A percentile compares a stretch with the other conserved stretches of the same genome.
These are phyloP conservation scores for Curvularia sp. DNA, from an alignment of 2,329 filamentous ascomycete genomes.

Conservation along the genomic window DNA sequence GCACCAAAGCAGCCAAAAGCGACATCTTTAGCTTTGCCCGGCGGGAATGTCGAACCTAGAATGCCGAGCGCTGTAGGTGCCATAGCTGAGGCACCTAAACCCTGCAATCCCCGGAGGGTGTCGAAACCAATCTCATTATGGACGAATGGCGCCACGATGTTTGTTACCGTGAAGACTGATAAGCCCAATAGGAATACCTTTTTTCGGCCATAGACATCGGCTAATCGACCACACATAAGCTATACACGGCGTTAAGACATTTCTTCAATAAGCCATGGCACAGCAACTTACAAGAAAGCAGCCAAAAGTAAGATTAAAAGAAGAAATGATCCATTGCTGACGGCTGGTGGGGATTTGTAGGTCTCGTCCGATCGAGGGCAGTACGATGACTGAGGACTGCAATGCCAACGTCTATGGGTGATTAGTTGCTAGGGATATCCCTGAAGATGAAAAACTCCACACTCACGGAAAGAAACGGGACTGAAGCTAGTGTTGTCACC, in stretches of 20 bases:
- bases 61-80: conserved; percentile 76
- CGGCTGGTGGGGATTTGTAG: conserved; percentile 64
- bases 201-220: conserved; percentile 71
- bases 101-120: conserved; percentile 70
- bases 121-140: conserved; percentile 72
- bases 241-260: conserved; percentile 17
- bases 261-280: neutral
- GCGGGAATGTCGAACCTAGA: conserved; percentile 70
- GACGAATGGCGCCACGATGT: conserved; percentile 68
- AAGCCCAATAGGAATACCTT: conserved; percentile 70
- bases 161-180: conserved; percentile 66
- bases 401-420: conserved; percentile 59
- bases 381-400: conserved; percentile 67
- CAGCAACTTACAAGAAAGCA: conserved; percentile 61
- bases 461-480: conserved; percentile 45
- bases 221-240: conserved; percentile 71
- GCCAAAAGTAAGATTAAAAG: conserved; percentile 70
- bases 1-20: conserved; percentile 63
- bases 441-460: fast-evolving
- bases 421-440: neutral
- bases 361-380: conserved; percentile 66
- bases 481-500: conserved; percentile 37
- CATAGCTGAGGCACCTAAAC: conserved; percentile 71
- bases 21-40: conserved; percentile 73
- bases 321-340: conserved; percentile 71